These are phyloP conservation scores for Auxenochlorella pyrenoidosa DNA, from an alignment of 139 green algal species.

Conservation along the genomic window DNA sequence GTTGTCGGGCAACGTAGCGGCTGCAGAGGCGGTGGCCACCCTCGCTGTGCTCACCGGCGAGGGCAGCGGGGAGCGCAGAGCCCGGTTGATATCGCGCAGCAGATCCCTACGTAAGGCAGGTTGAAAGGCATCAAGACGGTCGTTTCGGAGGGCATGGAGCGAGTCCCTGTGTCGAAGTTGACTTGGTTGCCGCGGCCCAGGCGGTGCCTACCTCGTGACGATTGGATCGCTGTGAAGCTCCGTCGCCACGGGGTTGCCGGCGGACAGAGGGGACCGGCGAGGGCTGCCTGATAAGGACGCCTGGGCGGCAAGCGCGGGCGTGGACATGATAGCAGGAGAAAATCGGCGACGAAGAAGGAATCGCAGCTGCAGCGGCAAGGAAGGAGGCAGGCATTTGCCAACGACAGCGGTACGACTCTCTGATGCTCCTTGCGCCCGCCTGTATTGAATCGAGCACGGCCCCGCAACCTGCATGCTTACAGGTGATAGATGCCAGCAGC, in stretches of 20 bases:
- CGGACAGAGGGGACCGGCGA: background rate
- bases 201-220: background rate
- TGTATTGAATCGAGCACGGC: no score
- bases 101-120: slow-evolving; percentile 19
- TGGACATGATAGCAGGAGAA: no score
- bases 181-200: background rate
- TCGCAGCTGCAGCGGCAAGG: no score
- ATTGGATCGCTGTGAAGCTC: background rate
- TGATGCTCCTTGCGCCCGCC: no score
- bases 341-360: no score
- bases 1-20: background rate
- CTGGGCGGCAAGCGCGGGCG: no score
- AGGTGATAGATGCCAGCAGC: background rate
- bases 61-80: background rate
- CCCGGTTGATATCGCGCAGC: background rate
- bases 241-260: background rate
- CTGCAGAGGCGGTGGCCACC: background rate
- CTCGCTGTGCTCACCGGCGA: background rate
- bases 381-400: no score
- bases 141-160: no score
- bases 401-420: no score
- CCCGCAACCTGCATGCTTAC: no score
- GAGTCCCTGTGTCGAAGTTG: no score
- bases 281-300: background rate
- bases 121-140: no score